Evolutionary conservation across 768 basidiomycete genomes (phyloP).

Genomic region (Pulveroboletus sp.): DNA sequence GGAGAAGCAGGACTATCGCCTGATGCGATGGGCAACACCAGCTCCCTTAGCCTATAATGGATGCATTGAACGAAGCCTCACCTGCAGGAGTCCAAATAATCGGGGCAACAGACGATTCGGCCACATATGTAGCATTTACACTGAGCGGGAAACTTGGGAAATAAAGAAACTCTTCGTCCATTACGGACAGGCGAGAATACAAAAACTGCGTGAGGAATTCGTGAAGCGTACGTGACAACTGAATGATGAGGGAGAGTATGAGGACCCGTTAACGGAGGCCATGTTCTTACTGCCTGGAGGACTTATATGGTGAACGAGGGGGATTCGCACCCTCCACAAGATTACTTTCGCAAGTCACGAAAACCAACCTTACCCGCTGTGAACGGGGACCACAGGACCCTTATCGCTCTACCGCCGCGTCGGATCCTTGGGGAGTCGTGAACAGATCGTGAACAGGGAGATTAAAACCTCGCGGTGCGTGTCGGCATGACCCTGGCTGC

Average conservation of each 20-base stretch:
- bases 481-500: not conserved
- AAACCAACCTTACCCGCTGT: not conserved
- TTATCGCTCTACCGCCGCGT: not conserved
- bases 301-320: not conserved
- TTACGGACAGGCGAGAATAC: not conserved
- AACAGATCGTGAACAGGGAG: not conserved
- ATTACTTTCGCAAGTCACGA: not conserved
- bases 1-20: too few relatives aligned
- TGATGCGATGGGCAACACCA: too few relatives aligned
- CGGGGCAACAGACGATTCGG: not conserved
- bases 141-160: not conserved
- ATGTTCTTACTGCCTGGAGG: not conserved
- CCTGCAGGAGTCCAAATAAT: not conserved
- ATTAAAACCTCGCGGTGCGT: constrained; percentile 4
- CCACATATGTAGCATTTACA: not conserved
- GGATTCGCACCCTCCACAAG: not conserved
- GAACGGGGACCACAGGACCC: not conserved
- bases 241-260: too few relatives aligned
- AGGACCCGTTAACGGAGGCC: too few relatives aligned
- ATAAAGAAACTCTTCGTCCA: not conserved
- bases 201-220: not conserved
- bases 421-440: not conserved
- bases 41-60: too few relatives aligned
- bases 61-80: not conserved
- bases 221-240: not conserved